phyloP scores from a whole-genome alignment of 1,284 basidiomycete species.

The Naganishia liquefaciens region DNA sequence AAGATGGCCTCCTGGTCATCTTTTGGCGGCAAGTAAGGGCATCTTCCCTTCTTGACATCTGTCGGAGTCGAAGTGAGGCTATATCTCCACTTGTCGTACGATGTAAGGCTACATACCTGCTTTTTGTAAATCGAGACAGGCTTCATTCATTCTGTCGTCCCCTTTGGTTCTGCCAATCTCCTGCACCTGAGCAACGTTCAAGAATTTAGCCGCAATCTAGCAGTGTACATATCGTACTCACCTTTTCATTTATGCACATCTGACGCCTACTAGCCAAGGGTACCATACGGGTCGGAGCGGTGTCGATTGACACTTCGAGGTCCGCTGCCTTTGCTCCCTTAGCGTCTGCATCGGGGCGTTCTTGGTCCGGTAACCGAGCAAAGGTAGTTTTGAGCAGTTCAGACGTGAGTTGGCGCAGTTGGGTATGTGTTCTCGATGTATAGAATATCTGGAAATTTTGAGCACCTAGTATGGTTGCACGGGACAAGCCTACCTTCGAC shows the following conservation, averaged over 20 bases:
- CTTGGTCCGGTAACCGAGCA: slow-evolving; percentile 32
- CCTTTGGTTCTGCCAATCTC: slow-evolving; percentile 54
- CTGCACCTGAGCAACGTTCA: slow-evolving; percentile 34
- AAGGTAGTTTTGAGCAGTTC: slow-evolving; percentile 70
- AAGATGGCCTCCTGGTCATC: slow-evolving; percentile 72
- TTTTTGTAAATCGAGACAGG: slow-evolving; percentile 81
- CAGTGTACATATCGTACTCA: slow-evolving; percentile 53
- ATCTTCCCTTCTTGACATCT: slow-evolving; percentile 62
- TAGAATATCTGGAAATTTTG: slow-evolving; percentile 67
- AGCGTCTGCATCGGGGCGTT: background rate
- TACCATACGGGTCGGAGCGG: slow-evolving; percentile 60
- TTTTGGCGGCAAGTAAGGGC: slow-evolving; percentile 73
- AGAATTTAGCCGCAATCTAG: background rate
- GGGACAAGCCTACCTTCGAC: slow-evolving; percentile 45
- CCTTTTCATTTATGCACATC: slow-evolving; percentile 85
- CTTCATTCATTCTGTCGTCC: slow-evolving; percentile 83
- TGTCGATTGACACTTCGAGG: background rate
- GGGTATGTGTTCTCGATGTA: slow-evolving; percentile 92
- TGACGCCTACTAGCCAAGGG: slow-evolving; percentile 89
- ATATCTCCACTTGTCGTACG: too few relatives aligned
- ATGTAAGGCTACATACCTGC: slow-evolving; percentile 58
- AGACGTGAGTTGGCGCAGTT: slow-evolving; percentile 84
- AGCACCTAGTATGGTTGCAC: slow-evolving; percentile 33
- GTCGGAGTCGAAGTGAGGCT: background rate
- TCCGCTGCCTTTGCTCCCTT: background rate